These are phyloP conservation scores for Plasmopara viticola DNA, from an alignment of 352 stramenopile species.

Conservation along the genomic window DNA sequence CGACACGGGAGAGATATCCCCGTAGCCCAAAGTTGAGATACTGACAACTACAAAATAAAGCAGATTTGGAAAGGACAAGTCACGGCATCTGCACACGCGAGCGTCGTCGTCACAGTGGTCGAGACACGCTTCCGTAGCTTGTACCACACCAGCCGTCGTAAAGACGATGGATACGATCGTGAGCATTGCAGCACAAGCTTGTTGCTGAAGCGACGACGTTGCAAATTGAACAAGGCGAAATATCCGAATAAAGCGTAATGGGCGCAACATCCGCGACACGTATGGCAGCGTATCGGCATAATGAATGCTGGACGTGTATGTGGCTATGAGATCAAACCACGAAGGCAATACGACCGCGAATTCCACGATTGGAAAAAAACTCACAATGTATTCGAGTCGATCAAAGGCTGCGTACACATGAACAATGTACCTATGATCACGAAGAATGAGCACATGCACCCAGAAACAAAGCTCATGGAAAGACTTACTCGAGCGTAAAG, in stretches of 20 bases:
- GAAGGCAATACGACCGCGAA: slow-evolving; percentile 58
- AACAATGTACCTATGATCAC: slow-evolving; percentile 35
- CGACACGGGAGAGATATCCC: slow-evolving; percentile 67
- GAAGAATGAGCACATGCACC: background rate
- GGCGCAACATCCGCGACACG: slow-evolving; percentile 35
- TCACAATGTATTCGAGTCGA: slow-evolving; percentile 46
- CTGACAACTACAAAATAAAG: slow-evolving; percentile 83
- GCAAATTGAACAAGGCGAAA: slow-evolving; percentile 74
- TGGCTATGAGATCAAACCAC: slow-evolving; percentile 36
- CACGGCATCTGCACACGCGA: slow-evolving; percentile 39
- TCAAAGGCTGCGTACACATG: slow-evolving; percentile 59
- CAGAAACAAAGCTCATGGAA: background rate
- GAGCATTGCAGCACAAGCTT: slow-evolving; percentile 52
- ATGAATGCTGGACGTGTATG: slow-evolving; percentile 14
- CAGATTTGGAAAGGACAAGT: slow-evolving; percentile 64
- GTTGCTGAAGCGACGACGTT: slow-evolving; percentile 61
- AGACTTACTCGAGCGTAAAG: slow-evolving; percentile 63
- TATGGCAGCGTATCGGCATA: slow-evolving; percentile 17
- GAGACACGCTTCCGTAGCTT: slow-evolving; percentile 59
- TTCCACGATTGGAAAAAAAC: slow-evolving; percentile 49
- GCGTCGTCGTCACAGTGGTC: slow-evolving; percentile 18
- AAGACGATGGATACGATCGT: slow-evolving; percentile 71
- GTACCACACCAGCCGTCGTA: slow-evolving; percentile 54
- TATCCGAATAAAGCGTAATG: slow-evolving; percentile 58
- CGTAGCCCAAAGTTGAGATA: slow-evolving; percentile 81